Percentiles rank a stretch among this genome's conserved stretches.
These are phyloP conservation scores for Globisporangium irregulare DNA, from an alignment of 352 stramenopile species.

Conservation along the genomic window DNA sequence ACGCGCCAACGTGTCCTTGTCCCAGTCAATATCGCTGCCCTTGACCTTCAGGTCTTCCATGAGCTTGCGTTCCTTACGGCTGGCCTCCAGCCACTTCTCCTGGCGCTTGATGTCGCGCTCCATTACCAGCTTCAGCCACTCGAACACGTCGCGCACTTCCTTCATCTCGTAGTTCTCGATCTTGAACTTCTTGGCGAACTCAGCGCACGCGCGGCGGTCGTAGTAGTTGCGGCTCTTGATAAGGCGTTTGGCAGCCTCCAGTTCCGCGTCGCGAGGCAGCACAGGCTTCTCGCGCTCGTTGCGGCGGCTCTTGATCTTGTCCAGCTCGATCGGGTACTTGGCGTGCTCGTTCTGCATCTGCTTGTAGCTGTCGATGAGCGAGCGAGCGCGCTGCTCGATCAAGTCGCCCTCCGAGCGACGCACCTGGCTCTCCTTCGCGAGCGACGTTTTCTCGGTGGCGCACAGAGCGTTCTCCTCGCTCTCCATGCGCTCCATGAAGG, in stretches of 20 bases:
- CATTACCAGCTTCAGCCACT: conserved; percentile 76
- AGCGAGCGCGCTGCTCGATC: conserved; percentile 81
- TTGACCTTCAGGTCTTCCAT: conserved; percentile 81
- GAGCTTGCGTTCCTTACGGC: conserved; percentile 85
- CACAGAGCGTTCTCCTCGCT: conserved; percentile 81
- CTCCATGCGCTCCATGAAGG: conserved; percentile 89
- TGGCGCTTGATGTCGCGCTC: conserved; percentile 84
- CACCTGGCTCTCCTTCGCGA: conserved; percentile 81
- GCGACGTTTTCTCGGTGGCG: conserved; percentile 82
- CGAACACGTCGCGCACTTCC: conserved; percentile 82
- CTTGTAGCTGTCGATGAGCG: conserved; percentile 87
- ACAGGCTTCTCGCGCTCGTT: conserved; percentile 71
- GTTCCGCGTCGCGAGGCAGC: conserved; percentile 62
- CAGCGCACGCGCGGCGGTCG: conserved; percentile 73
- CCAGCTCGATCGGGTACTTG: conserved; percentile 79
- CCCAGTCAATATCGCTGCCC: conserved; percentile 84
- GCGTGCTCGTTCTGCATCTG: conserved; percentile 83
- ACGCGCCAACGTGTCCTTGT: conserved; percentile 78
- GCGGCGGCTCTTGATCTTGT: conserved; percentile 79
- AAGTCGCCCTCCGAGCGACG: conserved; percentile 75
- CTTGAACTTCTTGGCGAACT: conserved; percentile 84
- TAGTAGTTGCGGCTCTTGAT: conserved; percentile 90
- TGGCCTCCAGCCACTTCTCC: conserved; percentile 81
- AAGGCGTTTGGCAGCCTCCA: conserved; percentile 71
- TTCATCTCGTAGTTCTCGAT: conserved; percentile 70